Percentiles rank a stretch among this genome's conserved stretches.
Evolutionary conservation across 2,329 filamentous ascomycete genomes (phyloP).

Genomic region (Rhytidhysteron rufulum): DNA sequence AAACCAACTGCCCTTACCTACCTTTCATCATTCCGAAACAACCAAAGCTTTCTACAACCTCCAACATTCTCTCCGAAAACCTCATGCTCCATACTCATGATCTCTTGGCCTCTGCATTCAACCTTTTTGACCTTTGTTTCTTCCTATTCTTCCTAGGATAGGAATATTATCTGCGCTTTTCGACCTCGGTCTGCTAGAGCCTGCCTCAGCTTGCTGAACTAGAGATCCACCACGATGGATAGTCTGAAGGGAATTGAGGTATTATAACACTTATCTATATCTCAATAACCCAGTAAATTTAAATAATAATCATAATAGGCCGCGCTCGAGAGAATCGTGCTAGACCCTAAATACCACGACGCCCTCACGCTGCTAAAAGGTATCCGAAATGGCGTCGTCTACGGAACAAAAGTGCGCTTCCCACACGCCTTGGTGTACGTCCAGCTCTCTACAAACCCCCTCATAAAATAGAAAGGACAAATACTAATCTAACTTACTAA

Average conservation of each 20-base stretch:
- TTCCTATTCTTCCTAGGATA: too few relatives aligned
- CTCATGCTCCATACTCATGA: neutral
- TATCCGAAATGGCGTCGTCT: conserved; percentile 93
- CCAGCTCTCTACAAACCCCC: too few relatives aligned
- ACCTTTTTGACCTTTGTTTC: too few relatives aligned
- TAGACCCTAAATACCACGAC: conserved; percentile 82
- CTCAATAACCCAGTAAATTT: too few relatives aligned
- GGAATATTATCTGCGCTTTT: too few relatives aligned
- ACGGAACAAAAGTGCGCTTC: conserved; percentile 96
- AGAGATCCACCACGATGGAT: conserved; percentile 1
- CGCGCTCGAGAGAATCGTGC: conserved; percentile 68
- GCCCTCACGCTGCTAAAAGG: conserved; percentile 83
- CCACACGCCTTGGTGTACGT: conserved; percentile 86
- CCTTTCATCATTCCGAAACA: conserved; percentile 1
- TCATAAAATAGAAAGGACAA: too few relatives aligned
- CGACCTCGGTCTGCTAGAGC: too few relatives aligned
- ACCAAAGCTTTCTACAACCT: too few relatives aligned
- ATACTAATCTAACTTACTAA: neutral
- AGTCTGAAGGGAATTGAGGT: conserved; percentile 3
- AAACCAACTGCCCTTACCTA: neutral
- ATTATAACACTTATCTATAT: too few relatives aligned
- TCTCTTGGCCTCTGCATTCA: too few relatives aligned
- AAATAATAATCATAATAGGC: too few relatives aligned
- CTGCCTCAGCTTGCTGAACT: too few relatives aligned
- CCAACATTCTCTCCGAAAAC: neutral